Base-by-base conservation (phyloP, 108 stramenopile genomes). In the Halocafeteria seosinensis region DNA sequence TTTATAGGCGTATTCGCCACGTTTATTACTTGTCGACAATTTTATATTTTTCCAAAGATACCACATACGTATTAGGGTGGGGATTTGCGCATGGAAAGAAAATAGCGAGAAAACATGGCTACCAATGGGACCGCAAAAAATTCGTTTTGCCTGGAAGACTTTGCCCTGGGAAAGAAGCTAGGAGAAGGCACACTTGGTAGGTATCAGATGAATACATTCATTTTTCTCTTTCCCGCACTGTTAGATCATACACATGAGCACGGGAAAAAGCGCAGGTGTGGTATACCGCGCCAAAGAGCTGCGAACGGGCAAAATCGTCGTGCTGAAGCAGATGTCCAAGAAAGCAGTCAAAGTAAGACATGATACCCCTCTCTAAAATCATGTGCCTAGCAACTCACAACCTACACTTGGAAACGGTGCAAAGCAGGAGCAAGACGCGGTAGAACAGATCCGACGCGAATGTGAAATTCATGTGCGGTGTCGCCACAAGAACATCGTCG, bases 401-500 rank as follows among this genome's bases (percentile, higher is more conserved):
- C 42, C n/a, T 47, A n/a, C n/a, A 47, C 42, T 47, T 47, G n/a
- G n/a, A 47, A 47, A 17, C n/a, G 42, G 17, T 47, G 21, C n/a
- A 47, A 47, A 47, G 53, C 53, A 55, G 53, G 11, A 55, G 53
- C 57, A n/a, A 3, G 55, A 30, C 13, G 33, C 29, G 30, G 24
- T 27, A 29, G 35, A 64, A 11, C 61, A 65, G 50, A 33, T 81
- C 13, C 31, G 62, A 26, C 73, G 80, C 8, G 80, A 81, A 31
- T 63, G 57, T 0, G 69, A 77, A 30, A 77, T 79, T 23, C 78
- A 79, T 47, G 26, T 32, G 11, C 65, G 65, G 1, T 64, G 73
- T 29, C 69, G 66, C 11, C 80, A 81, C 57, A 34, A 57, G 25
- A 63, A 79, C 62, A 67, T 79, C 50, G 71, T 81, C 21, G 50